Base-by-base conservation (phyloP, 345 rosid species). In the Citrus maxima region DNA sequence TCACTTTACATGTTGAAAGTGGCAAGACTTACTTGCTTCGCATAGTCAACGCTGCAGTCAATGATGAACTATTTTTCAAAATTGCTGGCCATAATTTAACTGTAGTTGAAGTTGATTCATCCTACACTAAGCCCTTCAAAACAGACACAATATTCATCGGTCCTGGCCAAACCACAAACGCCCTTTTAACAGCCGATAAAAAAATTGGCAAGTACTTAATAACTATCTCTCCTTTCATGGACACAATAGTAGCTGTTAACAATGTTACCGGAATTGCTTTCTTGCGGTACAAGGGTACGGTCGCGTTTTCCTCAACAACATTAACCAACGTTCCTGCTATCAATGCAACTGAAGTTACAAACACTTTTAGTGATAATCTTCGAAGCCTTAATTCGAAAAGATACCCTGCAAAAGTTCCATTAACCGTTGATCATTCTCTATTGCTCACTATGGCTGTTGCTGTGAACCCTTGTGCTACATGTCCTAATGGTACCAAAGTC, bases 81-180 rank as follows among this genome's bases (percentile, higher is more conserved):
- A 88, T 90, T 21, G 91, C 95, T 0, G 85, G 82, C 56, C 98
- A 92, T 69, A 86, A 78, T 78, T 74, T 90, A 21, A 93, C 95
- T 3, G 76, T 93, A 4, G 92, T 92, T 7, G 98, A 93, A 81
- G 93, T 83, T 10, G 95, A 92, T 59, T 89, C 92, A 16, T 24
- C 80, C 7, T 93, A 90, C 83, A 88, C 91, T 0, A 93, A 93
- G 60, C 92, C 93, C 46, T 82, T 82, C 56, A 42, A 24, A 58
- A 89, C 92, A 0, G 92, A 88, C 78, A 86, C 88, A 1, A 42
- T 93, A 38, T 90, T 90, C 67, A 62, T 90, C 5, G 94, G 85
- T 55, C 98, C 98, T 0, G 98, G 94, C 25, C 98, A 93, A 63
- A 93, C 98, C 78, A 89, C 98, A 70, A 93, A 84, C 58, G 91